Evolutionary conservation across 257 asterid species (phyloP).

Genomic region (Penstemon newberryi): DNA sequence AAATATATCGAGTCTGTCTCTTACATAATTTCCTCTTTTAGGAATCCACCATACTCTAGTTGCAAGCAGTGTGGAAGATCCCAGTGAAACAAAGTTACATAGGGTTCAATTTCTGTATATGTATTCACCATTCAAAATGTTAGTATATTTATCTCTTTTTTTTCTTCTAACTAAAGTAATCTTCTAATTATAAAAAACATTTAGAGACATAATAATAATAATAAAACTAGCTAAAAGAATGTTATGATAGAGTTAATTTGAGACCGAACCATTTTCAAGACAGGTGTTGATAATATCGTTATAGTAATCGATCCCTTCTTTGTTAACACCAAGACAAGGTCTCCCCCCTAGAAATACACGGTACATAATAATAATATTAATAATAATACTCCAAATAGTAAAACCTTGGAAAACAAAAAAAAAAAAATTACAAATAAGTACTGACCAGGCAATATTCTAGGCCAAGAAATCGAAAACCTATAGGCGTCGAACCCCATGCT

Average conservation of each 20-base stretch:
- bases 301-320: slow-evolving; percentile 19
- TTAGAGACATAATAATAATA: too few relatives aligned
- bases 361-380: too few relatives aligned
- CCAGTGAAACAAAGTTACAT: slow-evolving; percentile 37
- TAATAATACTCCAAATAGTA: too few relatives aligned
- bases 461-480: neutral
- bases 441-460: neutral
- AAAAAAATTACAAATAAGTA: too few relatives aligned
- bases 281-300: slow-evolving; percentile 9
- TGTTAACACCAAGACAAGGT: neutral
- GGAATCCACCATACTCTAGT: slow-evolving; percentile 34
- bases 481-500: neutral
- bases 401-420: too few relatives aligned
- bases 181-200: too few relatives aligned
- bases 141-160: too few relatives aligned
- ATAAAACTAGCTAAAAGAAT: too few relatives aligned
- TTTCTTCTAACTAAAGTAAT: too few relatives aligned
- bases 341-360: slow-evolving; percentile 13
- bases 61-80: slow-evolving; percentile 46
- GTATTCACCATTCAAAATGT: too few relatives aligned
- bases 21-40: slow-evolving; percentile 23
- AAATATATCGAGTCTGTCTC: too few relatives aligned
- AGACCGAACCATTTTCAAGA: neutral
- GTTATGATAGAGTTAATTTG: neutral
- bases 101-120: slow-evolving; percentile 30